Conservation (phyloP, 306 rosid species). For the Alnus glutinosa region DNA sequence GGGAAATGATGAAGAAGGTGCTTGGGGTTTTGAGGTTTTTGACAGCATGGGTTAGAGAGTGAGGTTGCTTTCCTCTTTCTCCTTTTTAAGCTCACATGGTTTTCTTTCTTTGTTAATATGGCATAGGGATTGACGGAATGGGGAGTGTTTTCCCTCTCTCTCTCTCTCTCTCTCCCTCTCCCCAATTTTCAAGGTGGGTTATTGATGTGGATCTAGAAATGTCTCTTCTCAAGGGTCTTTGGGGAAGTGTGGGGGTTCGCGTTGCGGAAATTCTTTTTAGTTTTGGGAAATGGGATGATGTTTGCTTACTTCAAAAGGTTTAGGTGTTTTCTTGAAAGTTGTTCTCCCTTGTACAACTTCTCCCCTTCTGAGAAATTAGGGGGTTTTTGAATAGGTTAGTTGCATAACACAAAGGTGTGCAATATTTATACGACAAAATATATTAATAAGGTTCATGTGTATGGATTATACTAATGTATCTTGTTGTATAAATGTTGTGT, state of each 20-base stretch:
- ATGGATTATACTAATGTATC: no score
- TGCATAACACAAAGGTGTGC: no score
- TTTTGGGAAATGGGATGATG: conserved; percentile 40
- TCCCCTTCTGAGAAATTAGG: neutral
- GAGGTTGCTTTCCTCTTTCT: conserved; percentile 4
- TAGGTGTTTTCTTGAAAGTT: conserved; percentile 43
- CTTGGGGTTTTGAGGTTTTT: conserved; percentile 5
- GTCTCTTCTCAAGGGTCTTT: conserved; percentile 45
- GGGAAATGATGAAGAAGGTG: conserved; percentile 40
- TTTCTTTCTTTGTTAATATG: neutral
- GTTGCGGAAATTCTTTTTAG: conserved; percentile 37
- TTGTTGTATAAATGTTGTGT: no score
- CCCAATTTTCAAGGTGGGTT: conserved; percentile 54
- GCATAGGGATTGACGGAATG: conserved; percentile 41
- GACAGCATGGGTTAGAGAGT: neutral
- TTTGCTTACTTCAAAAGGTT: conserved; percentile 39
- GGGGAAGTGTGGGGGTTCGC: conserved; percentile 39
- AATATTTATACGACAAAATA: no score
- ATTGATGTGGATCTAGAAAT: conserved; percentile 49
- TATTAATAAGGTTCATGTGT: no score
- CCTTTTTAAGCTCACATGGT: conserved; percentile 9
- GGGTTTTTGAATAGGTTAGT: no score
- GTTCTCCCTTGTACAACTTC: neutral
- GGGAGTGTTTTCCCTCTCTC: neutral
- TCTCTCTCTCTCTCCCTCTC: neutral